Evolutionary conservation across 73 alveolate genomes (phyloP).

Genomic region (Tetrahymena thermophila): DNA sequence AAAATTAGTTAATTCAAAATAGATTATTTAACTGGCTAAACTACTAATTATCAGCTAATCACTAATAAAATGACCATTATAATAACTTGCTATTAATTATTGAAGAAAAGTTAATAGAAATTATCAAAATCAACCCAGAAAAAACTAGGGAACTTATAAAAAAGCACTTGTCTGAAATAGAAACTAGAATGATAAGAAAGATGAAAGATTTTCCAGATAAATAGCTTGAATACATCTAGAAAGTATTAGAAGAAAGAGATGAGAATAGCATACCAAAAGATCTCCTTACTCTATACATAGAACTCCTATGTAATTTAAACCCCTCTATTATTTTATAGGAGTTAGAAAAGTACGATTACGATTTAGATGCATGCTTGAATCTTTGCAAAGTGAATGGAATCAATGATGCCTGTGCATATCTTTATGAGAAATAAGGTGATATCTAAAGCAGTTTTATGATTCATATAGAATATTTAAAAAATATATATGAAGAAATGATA

Average conservation of each 20-base stretch:
- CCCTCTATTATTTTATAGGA: background rate
- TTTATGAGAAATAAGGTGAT: background rate
- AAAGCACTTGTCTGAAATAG: background rate
- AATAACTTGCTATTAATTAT: background rate
- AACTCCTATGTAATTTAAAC: background rate
- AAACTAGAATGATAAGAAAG: background rate
- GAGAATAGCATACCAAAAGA: background rate
- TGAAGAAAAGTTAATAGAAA: background rate
- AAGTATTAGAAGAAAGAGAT: background rate
- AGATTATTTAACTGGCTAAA: background rate
- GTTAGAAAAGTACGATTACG: background rate
- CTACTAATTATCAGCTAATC: background rate
- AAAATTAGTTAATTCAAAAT: background rate
- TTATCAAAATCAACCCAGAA: background rate
- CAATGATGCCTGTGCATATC: background rate
- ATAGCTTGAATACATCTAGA: background rate
- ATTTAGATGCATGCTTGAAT: background rate
- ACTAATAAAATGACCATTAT: background rate
- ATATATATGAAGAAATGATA: background rate
- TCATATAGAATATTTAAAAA: background rate
- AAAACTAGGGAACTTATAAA: background rate
- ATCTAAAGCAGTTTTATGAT: background rate
- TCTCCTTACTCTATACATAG: background rate
- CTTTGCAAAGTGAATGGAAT: background rate
- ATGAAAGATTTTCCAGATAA: background rate